Evolutionary conservation across 1,284 basidiomycete genomes (phyloP).

Genomic region (Phlebopus sp.): DNA sequence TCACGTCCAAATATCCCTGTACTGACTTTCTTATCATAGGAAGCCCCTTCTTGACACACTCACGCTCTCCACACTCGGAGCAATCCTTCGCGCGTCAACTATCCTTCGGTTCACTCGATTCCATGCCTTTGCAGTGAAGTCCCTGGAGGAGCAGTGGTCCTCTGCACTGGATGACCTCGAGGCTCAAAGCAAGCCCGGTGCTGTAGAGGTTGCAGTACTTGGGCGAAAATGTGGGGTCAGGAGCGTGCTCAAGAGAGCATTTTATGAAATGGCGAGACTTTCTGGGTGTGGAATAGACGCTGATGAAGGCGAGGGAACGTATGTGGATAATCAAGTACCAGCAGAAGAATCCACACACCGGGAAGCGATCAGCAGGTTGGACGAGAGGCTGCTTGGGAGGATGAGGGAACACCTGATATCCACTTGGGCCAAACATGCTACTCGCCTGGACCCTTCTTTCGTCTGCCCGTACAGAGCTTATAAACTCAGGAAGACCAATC

Average conservation of each 20-base stretch:
- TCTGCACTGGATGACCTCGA: conserved; percentile 19
- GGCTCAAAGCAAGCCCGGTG: conserved; percentile 14
- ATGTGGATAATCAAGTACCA: too few relatives aligned
- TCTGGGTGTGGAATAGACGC: too few relatives aligned
- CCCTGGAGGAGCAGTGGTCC: conserved; percentile 32
- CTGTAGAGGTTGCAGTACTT: conserved; percentile 33
- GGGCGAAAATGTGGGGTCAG: conserved; percentile 32
- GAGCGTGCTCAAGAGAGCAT: conserved; percentile 35
- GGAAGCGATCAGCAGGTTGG: too few relatives aligned
- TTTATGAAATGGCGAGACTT: conserved; percentile 39
- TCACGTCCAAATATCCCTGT: not conserved
- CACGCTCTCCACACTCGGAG: conserved; percentile 26
- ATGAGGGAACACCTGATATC: too few relatives aligned
- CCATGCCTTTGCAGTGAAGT: conserved; percentile 24
- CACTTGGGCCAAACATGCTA: too few relatives aligned
- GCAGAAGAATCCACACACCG: too few relatives aligned
- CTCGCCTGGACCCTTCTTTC: too few relatives aligned
- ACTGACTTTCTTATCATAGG: not conserved
- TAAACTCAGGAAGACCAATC: too few relatives aligned
- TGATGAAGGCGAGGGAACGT: too few relatives aligned
- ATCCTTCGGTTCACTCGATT: conserved; percentile 24
- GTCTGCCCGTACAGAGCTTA: too few relatives aligned
- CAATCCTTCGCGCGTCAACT: conserved; percentile 31
- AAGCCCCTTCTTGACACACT: conserved; percentile 14
- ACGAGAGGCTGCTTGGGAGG: too few relatives aligned